phyloP scores from a whole-genome alignment of 192 early-diverging fungal genomes.

The Podila horticola region DNA sequence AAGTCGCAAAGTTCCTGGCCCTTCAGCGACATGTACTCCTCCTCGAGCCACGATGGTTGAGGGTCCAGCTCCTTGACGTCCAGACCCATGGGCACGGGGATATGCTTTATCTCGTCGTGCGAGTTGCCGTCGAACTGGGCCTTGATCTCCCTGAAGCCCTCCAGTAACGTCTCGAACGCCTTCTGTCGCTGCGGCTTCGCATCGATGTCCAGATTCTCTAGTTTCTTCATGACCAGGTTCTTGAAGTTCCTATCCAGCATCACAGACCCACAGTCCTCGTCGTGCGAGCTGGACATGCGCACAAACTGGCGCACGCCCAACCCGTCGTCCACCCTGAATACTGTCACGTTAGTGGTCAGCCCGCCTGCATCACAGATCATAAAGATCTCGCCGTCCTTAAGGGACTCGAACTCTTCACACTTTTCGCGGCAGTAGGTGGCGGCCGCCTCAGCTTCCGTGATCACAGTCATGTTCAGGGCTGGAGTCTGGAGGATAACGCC shows the following conservation, averaged over 20 bases:
- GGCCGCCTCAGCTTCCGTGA: constrained; percentile 63
- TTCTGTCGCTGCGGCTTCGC: constrained; percentile 33
- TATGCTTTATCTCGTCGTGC: constrained; percentile 38
- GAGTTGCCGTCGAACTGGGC: constrained; percentile 45
- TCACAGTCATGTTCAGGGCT: constrained; percentile 52
- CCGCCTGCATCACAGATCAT: constrained; percentile 67
- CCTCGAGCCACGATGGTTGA: constrained; percentile 44
- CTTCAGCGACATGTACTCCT: constrained; percentile 53
- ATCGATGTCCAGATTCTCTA: constrained; percentile 22
- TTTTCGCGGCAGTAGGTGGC: constrained; percentile 64
- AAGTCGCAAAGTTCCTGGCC: constrained; percentile 50
- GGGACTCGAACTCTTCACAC: constrained; percentile 58
- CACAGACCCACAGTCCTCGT: constrained; percentile 47
- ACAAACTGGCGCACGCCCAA: constrained; percentile 51
- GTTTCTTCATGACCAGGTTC: constrained; percentile 18
- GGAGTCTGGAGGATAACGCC: constrained; percentile 43
- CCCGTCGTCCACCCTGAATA: constrained; percentile 41
- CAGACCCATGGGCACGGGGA: constrained; percentile 45
- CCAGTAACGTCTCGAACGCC: constrained; percentile 46
- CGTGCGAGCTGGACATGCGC: constrained; percentile 45
- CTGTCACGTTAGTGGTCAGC: constrained; percentile 41
- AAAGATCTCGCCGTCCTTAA: constrained; percentile 60
- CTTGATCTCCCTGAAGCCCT: constrained; percentile 47
- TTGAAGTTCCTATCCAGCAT: constrained; percentile 36
- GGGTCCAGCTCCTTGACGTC: constrained; percentile 49